Percentiles rank a stretch among this genome's conserved stretches.
These are phyloP conservation scores for Pythium plurisporium DNA, from an alignment of 352 stramenopile species.

Conservation along the genomic window DNA sequence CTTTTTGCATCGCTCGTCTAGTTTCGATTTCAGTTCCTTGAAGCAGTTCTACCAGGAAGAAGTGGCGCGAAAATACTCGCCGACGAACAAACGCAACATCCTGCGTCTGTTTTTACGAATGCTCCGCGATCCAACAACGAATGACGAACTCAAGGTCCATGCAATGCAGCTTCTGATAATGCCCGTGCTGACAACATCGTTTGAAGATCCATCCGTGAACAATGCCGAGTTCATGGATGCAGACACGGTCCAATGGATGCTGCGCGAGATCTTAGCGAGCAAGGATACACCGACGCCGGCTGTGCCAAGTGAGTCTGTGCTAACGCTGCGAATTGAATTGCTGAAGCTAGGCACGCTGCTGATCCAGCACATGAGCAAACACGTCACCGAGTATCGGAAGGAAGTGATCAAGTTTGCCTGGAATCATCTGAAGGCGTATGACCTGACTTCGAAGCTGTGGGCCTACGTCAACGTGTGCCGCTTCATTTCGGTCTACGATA, in stretches of 20 bases:
- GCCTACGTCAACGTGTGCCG: slow-evolving; percentile 96
- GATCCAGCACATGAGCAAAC: slow-evolving; percentile 93
- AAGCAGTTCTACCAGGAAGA: slow-evolving; percentile 86
- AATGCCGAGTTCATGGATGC: slow-evolving; percentile 86
- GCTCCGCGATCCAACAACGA: slow-evolving; percentile 50
- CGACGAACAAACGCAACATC: slow-evolving; percentile 76
- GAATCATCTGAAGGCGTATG: slow-evolving; percentile 94
- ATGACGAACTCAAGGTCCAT: slow-evolving; percentile 91
- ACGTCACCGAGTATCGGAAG: slow-evolving; percentile 92
- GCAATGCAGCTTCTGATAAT: slow-evolving; percentile 92
- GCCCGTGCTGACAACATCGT: slow-evolving; percentile 88
- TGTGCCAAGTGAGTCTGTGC: slow-evolving; percentile 47
- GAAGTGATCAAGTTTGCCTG: slow-evolving; percentile 99
- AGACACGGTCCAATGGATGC: slow-evolving; percentile 86
- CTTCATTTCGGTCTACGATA: slow-evolving; percentile 96
- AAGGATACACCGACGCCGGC: slow-evolving; percentile 39
- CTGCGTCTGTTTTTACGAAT: slow-evolving; percentile 89
- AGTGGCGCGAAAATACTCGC: slow-evolving; percentile 60
- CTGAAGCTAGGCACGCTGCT: slow-evolving; percentile 95
- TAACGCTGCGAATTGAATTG: slow-evolving; percentile 87
- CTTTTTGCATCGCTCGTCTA: slow-evolving; percentile 89
- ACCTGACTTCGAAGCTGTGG: slow-evolving; percentile 95
- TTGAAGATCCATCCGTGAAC: slow-evolving; percentile 68
- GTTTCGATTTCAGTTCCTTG: slow-evolving; percentile 94
- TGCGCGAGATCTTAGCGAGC: slow-evolving; percentile 83